Evolutionary conservation across 23 red algal genomes (phyloP), one percentile per base, ranked within the genome.

Genomic region (Cyanidiococcus yangmingshanensis): DNA sequence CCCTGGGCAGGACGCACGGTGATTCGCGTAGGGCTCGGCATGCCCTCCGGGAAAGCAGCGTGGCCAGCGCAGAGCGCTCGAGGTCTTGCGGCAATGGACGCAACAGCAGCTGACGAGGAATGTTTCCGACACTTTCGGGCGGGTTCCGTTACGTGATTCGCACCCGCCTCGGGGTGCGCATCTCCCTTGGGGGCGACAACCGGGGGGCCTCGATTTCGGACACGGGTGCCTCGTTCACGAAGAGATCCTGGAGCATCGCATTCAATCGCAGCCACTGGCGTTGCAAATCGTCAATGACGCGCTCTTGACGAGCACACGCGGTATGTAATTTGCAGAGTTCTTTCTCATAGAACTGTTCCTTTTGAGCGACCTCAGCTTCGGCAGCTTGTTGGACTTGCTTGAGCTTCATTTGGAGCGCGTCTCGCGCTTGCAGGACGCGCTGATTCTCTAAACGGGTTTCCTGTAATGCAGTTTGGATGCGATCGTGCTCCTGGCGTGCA

Each of bases 171-270:
- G n/a, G n/a, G n/a, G n/a, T n/a, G n/a, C n/a, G n/a, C n/a, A n/a
- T n/a, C n/a, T n/a, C n/a, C n/a, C n/a, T n/a, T n/a, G n/a, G n/a
- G n/a, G n/a, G n/a, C n/a, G n/a, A n/a, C n/a, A n/a, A n/a, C n/a
- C n/a, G n/a, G n/a, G n/a, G n/a, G n/a, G n/a, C n/a, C n/a, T n/a
- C n/a, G n/a, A n/a, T n/a, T n/a, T n/a, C n/a, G n/a, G n/a, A n/a
- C n/a, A n/a, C n/a, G n/a, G n/a, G n/a, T n/a, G n/a, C n/a, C n/a
- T 54, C 45, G 21, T 21, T 54, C 45, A 21, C 21, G 32, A 71
- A 32, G 63, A 71, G n/a, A 71, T 71, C 63, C 63, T 71, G n/a
- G 63, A 71, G 21, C 63, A 71, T 71, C 7, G 63, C 63, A 29
- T 35, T 71, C n/a, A 71, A 29, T 7, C 63, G 63, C 27, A 71